Evolutionary conservation across 345 rosid species (phyloP), one percentile per base, ranked within the genome.

Genomic region (Angophora floribunda): DNA sequence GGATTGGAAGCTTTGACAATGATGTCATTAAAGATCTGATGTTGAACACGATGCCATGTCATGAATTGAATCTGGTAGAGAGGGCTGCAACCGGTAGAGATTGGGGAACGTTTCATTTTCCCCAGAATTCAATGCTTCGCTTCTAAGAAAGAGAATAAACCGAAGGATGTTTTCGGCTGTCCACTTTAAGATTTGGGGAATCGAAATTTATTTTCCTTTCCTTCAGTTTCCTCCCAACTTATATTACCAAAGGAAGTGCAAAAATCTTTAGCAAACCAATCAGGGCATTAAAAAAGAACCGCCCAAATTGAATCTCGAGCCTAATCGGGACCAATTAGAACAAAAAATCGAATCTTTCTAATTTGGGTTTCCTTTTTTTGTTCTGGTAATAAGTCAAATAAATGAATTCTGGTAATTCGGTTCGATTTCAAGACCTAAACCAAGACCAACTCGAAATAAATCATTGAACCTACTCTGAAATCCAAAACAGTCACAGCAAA

Each of bases 331-430:
- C 2, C 47, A 17, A 19, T 47, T 0, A 3, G 12, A 70, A 36
- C 26, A 70, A 36, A 36, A 36, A 70, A 75, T 21, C 6, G 7
- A 7, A 75, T 75, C 28, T 75, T 75, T 75, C 82, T 75, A 41
- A 49, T 36, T 75, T 9, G 28, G 14, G 11, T 36, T 75, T 75
- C 4, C 14, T 19, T 36, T 75, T 50, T 26, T 28, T 13, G 7
- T 9, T 36, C 2, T 2, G 1, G 22, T 36, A 75, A 45, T 5
- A 67, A 67, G 24, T 67, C 32, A 7, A 16, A 67, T 9, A 32
- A 32, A 16, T 3, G 6, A 22, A 10, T 28, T 67, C 2, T 9
- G 0, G 7, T 6, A 3, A 67, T 67, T 67, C 0, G 7, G 1
- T 67, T 67, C 1, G 49, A 1, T 36, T 19, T 75, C 1, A 17